These are phyloP conservation scores for Diaporthe aspalathi DNA, from an alignment of 2,329 filamentous ascomycete species.

Conservation along the genomic window DNA sequence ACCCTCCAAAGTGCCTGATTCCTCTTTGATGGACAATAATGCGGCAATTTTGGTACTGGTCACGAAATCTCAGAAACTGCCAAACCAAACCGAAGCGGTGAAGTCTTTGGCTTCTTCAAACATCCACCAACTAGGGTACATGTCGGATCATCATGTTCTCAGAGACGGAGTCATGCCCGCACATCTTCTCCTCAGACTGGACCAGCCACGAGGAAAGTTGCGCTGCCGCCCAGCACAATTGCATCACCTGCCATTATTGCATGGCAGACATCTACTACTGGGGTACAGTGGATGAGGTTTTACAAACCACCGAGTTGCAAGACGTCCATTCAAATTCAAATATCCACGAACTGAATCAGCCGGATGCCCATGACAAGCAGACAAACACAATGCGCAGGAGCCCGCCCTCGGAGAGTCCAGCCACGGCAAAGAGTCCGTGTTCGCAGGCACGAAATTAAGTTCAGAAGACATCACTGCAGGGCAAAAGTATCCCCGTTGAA, in stretches of 20 bases:
- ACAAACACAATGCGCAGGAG: background rate
- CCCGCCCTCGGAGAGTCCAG: background rate
- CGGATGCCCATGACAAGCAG: background rate
- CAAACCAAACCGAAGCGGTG: background rate
- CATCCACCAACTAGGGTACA: background rate
- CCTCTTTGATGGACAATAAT: background rate
- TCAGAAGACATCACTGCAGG: background rate
- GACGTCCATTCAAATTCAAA: background rate
- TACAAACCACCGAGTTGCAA: background rate
- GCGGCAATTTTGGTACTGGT: no score
- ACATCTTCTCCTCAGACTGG: slow-evolving; percentile 21
- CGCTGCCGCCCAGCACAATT: slow-evolving; percentile 22
- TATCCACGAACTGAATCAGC: slow-evolving; percentile 15
- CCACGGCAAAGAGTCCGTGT: background rate
- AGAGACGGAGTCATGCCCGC: slow-evolving; percentile 26
- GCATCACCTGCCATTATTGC: slow-evolving; percentile 31
- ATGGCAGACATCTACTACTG: slow-evolving; percentile 31
- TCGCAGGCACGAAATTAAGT: background rate
- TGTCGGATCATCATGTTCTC: slow-evolving; percentile 20
- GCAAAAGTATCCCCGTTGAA: background rate
- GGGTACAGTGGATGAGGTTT: slow-evolving; percentile 4
- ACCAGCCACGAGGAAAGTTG: slow-evolving; percentile 33
- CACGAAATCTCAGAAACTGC: background rate
- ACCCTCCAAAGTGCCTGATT: background rate
- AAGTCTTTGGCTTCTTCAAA: background rate